These are phyloP conservation scores for Myotisia sp. DNA, from an alignment of 2,329 filamentous ascomycete species.

Conservation along the genomic window DNA sequence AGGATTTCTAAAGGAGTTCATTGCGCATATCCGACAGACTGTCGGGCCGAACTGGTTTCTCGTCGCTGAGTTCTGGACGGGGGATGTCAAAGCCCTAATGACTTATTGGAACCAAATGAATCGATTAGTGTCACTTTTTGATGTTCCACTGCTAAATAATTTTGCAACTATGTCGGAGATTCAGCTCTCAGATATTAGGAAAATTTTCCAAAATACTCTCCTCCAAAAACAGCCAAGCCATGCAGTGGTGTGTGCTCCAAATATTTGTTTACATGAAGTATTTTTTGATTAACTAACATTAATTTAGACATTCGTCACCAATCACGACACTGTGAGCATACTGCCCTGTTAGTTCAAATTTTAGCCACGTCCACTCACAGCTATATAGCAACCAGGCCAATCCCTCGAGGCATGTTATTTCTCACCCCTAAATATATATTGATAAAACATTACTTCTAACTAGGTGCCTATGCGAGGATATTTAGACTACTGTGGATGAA, in stretches of 20 bases:
- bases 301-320: constrained; percentile 50
- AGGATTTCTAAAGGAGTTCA: constrained; percentile 52
- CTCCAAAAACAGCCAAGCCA: constrained; percentile 40
- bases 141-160: constrained; percentile 54
- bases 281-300: constrained; percentile 1
- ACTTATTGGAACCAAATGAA: constrained; percentile 46
- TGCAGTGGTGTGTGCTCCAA: constrained; percentile 37
- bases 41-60: constrained; percentile 45
- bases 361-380: too few species aligned
- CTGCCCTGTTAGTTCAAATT: not conserved
- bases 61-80: constrained; percentile 57
- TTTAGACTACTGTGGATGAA: constrained; percentile 43
- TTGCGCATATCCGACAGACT: constrained; percentile 40
- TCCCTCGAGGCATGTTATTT: constrained; percentile 36
- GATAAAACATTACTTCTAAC: not conserved
- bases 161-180: constrained; percentile 46
- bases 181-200: constrained; percentile 50
- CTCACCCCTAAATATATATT: not conserved
- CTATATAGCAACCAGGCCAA: constrained; percentile 43
- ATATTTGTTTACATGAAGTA: constrained; percentile 2
- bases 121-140: constrained; percentile 48
- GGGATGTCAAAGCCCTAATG: constrained; percentile 41
- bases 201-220: constrained; percentile 47
- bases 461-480: not conserved
- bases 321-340: constrained; percentile 50